Conservation (phyloP, 1,139 yeast genomes). For the Lodderomyces margitis region DNA sequence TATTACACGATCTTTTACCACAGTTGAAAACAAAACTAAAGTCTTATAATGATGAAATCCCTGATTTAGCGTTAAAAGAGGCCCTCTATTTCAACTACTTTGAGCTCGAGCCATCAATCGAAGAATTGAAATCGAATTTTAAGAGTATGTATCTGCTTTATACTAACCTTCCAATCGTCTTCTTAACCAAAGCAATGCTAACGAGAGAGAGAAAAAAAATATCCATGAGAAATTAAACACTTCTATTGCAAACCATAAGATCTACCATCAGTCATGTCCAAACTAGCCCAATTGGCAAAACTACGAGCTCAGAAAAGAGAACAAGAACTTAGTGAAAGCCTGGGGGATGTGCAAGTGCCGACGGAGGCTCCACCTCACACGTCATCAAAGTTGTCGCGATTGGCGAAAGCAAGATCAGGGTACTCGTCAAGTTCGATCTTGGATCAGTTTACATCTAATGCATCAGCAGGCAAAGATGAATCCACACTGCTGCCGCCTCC, state of each 20-base stretch:
- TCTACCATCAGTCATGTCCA: conserved; percentile 14
- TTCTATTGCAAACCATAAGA: background rate
- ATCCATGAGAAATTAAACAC: background rate
- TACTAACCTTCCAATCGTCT: conserved; percentile 1
- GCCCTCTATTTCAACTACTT: conserved; percentile 61
- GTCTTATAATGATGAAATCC: conserved; percentile 43
- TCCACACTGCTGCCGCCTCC: background rate
- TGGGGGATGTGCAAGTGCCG: background rate
- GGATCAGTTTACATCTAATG: conserved; percentile 15
- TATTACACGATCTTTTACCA: conserved; percentile 44
- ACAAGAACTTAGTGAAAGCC: conserved; percentile 2
- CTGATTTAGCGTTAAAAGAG: conserved; percentile 56
- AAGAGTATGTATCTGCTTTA: conserved; percentile 39
- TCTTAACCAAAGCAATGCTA: background rate
- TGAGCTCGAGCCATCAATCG: conserved; percentile 52
- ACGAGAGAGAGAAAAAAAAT: background rate
- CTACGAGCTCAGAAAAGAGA: conserved; percentile 16
- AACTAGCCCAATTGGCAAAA: conserved; percentile 23
- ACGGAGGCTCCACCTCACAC: conserved; percentile 8
- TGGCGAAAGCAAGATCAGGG: conserved; percentile 44
- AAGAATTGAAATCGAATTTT: conserved; percentile 48
- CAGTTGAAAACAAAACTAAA: conserved; percentile 31
- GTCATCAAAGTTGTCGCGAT: conserved; percentile 47
- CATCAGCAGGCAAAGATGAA: background rate
- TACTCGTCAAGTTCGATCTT: conserved; percentile 23